phyloP scores from a whole-genome alignment of 495 filamentous ascomycete species.

The Viridothelium virens region DNA sequence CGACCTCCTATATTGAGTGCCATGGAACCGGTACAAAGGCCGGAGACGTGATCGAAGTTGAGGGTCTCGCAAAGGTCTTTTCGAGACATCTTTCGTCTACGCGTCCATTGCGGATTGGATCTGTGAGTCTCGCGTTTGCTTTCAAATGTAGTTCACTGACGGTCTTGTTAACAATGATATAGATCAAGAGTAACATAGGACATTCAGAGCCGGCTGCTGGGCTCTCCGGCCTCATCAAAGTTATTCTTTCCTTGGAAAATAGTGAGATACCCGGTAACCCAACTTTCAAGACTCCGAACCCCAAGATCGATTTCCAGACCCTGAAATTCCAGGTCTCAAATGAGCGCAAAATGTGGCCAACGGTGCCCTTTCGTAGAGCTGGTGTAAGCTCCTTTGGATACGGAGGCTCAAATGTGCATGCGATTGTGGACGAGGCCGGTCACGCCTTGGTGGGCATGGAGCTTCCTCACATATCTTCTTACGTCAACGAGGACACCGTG shows the following conservation, averaged over 20 bases:
- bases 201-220: conserved; percentile 5
- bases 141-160: neutral
- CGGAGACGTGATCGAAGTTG: neutral
- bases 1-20: neutral
- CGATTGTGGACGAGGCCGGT: neutral
- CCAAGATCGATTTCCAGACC: conserved; percentile 6
- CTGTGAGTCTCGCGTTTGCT: neutral
- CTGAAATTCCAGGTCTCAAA: conserved; percentile 13
- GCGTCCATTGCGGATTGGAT: neutral
- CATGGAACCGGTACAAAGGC: neutral
- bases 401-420: neutral
- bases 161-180: neutral
- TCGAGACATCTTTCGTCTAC: neutral
- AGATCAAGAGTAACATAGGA: conserved; percentile 1
- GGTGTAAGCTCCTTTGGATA: neutral
- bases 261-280: conserved; percentile 34
- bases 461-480: neutral
- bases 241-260: conserved; percentile 16
- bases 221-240: neutral
- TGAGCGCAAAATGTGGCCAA: conserved; percentile 19
- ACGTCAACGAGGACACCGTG: neutral
- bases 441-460: neutral
- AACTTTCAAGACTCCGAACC: neutral
- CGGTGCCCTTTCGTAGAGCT: neutral
- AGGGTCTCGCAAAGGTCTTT: neutral